Evolutionary conservation across 495 filamentous ascomycete genomes (phyloP).

Genomic region (Xylaria venustula): DNA sequence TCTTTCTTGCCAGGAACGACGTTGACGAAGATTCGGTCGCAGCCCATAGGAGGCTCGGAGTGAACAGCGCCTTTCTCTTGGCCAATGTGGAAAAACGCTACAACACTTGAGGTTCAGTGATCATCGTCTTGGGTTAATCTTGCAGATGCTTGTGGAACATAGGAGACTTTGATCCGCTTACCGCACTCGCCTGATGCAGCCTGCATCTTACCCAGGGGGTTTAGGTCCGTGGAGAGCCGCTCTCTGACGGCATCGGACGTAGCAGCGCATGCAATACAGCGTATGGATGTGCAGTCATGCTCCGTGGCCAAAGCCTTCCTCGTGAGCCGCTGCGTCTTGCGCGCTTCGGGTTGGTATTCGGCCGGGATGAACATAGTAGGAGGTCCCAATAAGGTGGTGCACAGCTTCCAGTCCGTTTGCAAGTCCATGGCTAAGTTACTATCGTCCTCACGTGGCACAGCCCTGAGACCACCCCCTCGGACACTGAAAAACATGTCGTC

Average conservation of each 20-base stretch:
- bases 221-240: conserved; percentile 16
- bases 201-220: conserved; percentile 15
- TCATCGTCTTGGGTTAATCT: not conserved
- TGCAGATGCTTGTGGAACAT: not conserved
- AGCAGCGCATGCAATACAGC: conserved; percentile 29
- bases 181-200: conserved; percentile 17
- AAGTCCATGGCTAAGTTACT: conserved; percentile 11
- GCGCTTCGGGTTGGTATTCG: conserved; percentile 20
- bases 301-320: conserved; percentile 16
- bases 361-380: conserved; percentile 30
- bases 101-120: not conserved
- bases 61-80: conserved; percentile 31
- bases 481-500: conserved; percentile 34
- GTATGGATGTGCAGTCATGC: conserved; percentile 28
- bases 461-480: conserved; percentile 7
- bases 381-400: conserved; percentile 32
- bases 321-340: conserved; percentile 14
- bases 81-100: conserved; percentile 27
- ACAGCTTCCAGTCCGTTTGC: conserved; percentile 36
- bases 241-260: conserved; percentile 27
- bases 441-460: conserved; percentile 2
- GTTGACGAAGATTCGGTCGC: conserved; percentile 35
- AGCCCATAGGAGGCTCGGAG: conserved; percentile 30
- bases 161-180: not conserved
- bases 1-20: conserved; percentile 30